Conservation (phyloP, 192 early-diverging fungal species). For the Spizellomyces punctatus region DNA sequence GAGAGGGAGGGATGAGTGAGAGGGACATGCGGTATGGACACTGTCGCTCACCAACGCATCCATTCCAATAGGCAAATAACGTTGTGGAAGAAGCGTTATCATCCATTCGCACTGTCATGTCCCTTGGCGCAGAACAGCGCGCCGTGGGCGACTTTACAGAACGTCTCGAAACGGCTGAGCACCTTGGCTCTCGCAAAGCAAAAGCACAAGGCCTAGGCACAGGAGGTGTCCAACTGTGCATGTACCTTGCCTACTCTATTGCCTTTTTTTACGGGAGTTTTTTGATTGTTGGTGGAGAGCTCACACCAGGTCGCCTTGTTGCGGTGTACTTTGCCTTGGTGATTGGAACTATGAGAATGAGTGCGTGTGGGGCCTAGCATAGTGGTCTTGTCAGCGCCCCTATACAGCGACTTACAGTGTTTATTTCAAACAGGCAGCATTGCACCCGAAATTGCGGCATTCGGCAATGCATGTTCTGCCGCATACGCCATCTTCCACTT, state of each 20-base stretch:
- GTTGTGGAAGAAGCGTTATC: conserved; percentile 84
- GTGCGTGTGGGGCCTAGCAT: background rate
- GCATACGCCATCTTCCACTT: conserved; percentile 71
- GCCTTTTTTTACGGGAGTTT: conserved; percentile 49
- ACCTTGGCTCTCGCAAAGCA: conserved; percentile 42
- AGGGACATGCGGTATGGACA: too few species aligned
- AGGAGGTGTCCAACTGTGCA: conserved; percentile 14
- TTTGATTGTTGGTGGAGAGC: conserved; percentile 40
- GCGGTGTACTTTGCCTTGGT: conserved; percentile 82
- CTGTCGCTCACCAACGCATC: too few species aligned
- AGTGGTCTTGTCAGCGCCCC: conserved; percentile 57
- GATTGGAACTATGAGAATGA: conserved; percentile 57
- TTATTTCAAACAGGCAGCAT: conserved; percentile 62
- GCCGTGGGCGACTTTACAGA: conserved; percentile 38
- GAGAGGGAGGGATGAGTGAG: too few species aligned
- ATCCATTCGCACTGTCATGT: conserved; percentile 83
- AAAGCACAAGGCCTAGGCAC: conserved; percentile 24
- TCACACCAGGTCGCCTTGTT: conserved; percentile 55
- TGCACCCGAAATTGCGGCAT: conserved; percentile 67
- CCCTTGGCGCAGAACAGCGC: conserved; percentile 68
- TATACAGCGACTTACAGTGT: conserved; percentile 65
- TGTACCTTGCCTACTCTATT: conserved; percentile 28
- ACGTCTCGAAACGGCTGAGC: conserved; percentile 50
- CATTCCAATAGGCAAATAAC: conserved; percentile 4
- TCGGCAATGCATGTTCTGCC: conserved; percentile 78